These are phyloP conservation scores for Elongisporangium prolatum DNA, from an alignment of 352 stramenopile species.

Conservation along the genomic window DNA sequence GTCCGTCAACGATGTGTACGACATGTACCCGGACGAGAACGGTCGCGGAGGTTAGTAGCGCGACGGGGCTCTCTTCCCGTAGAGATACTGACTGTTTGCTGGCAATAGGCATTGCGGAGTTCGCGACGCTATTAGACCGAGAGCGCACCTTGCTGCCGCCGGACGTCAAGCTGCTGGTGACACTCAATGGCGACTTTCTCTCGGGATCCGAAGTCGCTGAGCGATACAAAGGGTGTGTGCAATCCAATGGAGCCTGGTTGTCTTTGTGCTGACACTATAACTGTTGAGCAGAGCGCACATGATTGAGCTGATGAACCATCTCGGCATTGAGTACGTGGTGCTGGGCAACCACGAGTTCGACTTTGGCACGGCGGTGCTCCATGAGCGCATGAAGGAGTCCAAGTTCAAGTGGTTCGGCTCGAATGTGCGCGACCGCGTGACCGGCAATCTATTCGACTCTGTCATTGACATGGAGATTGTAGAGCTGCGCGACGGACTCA, in stretches of 20 bases:
- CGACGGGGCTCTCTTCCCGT: no score
- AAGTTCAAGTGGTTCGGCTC: slow-evolving; percentile 74
- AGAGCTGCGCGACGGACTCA: slow-evolving; percentile 38
- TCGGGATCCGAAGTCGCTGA: slow-evolving; percentile 60
- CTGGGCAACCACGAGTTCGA: slow-evolving; percentile 83
- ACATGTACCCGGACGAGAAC: slow-evolving; percentile 59
- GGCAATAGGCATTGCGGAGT: slow-evolving; percentile 37
- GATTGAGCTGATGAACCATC: slow-evolving; percentile 72
- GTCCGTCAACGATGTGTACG: slow-evolving; percentile 75
- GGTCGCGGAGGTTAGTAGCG: slow-evolving; percentile 33
- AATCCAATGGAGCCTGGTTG: not conserved
- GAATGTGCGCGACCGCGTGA: slow-evolving; percentile 48
- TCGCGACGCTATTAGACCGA: slow-evolving; percentile 53
- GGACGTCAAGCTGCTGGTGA: slow-evolving; percentile 56
- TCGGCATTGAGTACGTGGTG: slow-evolving; percentile 70
- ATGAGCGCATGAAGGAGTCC: slow-evolving; percentile 46
- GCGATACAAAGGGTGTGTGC: slow-evolving; percentile 54
- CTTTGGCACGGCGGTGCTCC: slow-evolving; percentile 50
- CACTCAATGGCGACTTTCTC: slow-evolving; percentile 76
- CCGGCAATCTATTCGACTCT: slow-evolving; percentile 24
- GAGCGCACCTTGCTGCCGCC: slow-evolving; percentile 34
- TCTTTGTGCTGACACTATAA: no score
- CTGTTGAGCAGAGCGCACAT: slow-evolving; percentile 54
- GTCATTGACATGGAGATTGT: slow-evolving; percentile 55
- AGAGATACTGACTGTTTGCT: not conserved